Evolutionary conservation across 345 rosid species (phyloP).

Genomic region (Gossypium rotundifolium): DNA sequence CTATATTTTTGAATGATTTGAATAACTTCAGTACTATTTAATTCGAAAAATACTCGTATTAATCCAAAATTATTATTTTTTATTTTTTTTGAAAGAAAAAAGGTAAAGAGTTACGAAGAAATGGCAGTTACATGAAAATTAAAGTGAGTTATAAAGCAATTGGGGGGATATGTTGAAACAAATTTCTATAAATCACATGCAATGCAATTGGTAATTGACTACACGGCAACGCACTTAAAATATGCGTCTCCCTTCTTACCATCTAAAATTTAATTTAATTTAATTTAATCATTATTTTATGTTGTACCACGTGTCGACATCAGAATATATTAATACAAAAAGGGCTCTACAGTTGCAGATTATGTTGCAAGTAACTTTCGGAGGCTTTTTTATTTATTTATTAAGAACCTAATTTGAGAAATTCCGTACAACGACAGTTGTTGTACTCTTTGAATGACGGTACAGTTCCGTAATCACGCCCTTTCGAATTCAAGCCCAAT

Average conservation of each 20-base stretch:
- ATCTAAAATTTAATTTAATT: not conserved
- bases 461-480: not conserved
- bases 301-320: too few species aligned
- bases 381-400: too few species aligned
- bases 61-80: too few species aligned
- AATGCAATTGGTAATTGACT: not conserved
- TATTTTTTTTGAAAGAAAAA: too few species aligned
- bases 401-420: not conserved
- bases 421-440: not conserved
- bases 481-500: not conserved
- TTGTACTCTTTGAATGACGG: not conserved
- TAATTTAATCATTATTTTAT: not conserved
- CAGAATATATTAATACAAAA: not conserved
- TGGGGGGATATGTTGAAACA: not conserved
- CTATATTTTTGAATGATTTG: accelerated
- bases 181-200: not conserved
- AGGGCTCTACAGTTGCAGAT: not conserved
- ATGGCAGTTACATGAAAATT: not conserved
- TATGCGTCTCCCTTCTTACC: not conserved
- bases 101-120: not conserved
- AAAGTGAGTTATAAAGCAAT: not conserved
- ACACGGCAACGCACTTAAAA: not conserved
- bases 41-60: too few species aligned
- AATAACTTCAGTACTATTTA: accelerated
- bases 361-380: not conserved